Conservation (phyloP, 164 flowering plant species). For the Brasenia schreberi region DNA sequence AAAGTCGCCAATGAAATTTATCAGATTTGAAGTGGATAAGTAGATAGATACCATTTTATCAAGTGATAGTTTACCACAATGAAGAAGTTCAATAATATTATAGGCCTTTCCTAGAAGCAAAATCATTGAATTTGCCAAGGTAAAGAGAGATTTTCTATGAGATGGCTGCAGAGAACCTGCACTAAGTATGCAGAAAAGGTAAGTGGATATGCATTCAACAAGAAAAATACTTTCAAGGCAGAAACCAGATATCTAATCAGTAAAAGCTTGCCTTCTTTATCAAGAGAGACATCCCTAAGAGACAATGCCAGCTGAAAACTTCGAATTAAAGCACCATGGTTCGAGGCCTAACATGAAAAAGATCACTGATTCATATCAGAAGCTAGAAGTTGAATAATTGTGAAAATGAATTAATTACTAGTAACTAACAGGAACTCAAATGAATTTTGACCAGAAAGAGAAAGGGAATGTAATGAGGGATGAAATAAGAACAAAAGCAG, state of each 20-base stretch:
- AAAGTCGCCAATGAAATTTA: too few relatives aligned
- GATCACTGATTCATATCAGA: too few relatives aligned
- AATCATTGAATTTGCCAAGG: conserved; percentile 73
- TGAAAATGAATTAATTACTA: too few relatives aligned
- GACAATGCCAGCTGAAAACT: conserved; percentile 86
- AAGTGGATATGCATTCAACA: neutral
- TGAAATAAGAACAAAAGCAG: too few relatives aligned
- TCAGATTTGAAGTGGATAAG: neutral
- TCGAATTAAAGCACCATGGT: conserved; percentile 48
- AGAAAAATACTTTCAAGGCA: neutral
- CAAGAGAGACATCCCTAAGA: conserved; percentile 55
- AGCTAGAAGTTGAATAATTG: too few relatives aligned
- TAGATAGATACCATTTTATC: conserved; percentile 31
- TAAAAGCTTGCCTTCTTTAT: conserved; percentile 37
- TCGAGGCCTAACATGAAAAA: conserved; percentile 36
- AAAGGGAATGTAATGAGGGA: too few relatives aligned
- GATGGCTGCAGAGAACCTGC: conserved; percentile 59
- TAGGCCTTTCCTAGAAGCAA: conserved; percentile 58
- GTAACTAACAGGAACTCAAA: too few relatives aligned
- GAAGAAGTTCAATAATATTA: conserved; percentile 41
- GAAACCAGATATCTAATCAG: neutral
- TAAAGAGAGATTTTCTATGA: conserved; percentile 71
- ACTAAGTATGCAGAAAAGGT: conserved; percentile 10
- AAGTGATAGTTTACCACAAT: conserved; percentile 41
- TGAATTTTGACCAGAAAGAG: too few relatives aligned